Conservation (phyloP, 768 basidiomycete species). For the Symmetrospora coprosmae region DNA sequence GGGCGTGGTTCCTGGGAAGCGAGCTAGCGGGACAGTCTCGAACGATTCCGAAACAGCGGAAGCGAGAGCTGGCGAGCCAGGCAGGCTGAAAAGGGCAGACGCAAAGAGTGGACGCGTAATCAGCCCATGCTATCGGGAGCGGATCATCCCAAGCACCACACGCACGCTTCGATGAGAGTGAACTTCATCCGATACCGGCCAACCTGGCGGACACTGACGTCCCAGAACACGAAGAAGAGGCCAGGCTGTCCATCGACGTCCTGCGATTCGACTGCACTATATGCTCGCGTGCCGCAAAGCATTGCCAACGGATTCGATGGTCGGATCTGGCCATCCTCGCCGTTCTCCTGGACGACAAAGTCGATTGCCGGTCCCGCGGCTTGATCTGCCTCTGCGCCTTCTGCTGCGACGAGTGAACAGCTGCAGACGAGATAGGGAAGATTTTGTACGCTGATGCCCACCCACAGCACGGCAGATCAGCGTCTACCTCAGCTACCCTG, state of each 20-base stretch:
- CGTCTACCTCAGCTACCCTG: background rate
- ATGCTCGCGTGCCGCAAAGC: conserved; percentile 14
- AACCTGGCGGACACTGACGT: conserved; percentile 4
- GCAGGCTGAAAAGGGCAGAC: background rate
- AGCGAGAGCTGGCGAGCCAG: conserved; percentile 14
- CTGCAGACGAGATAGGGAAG: conserved; percentile 17
- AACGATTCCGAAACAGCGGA: conserved; percentile 2
- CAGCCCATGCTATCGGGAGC: background rate
- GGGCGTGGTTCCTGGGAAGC: background rate
- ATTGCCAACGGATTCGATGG: conserved; percentile 5
- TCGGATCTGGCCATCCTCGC: background rate
- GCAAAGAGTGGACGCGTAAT: background rate
- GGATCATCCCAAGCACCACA: no score
- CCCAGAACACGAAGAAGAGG: conserved; percentile 16
- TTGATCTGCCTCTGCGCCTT: background rate
- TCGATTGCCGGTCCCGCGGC: no score
- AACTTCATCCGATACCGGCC: conserved; percentile 19
- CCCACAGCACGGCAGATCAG: background rate
- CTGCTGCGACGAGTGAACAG: background rate
- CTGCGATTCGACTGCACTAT: background rate
- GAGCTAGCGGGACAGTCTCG: background rate
- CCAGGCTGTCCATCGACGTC: conserved; percentile 3
- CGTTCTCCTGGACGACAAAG: conserved; percentile 1
- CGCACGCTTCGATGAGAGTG: conserved; percentile 12
- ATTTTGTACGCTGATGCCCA: background rate